Base-by-base conservation (phyloP, 345 rosid genomes). In the Orychophragmus violaceus region DNA sequence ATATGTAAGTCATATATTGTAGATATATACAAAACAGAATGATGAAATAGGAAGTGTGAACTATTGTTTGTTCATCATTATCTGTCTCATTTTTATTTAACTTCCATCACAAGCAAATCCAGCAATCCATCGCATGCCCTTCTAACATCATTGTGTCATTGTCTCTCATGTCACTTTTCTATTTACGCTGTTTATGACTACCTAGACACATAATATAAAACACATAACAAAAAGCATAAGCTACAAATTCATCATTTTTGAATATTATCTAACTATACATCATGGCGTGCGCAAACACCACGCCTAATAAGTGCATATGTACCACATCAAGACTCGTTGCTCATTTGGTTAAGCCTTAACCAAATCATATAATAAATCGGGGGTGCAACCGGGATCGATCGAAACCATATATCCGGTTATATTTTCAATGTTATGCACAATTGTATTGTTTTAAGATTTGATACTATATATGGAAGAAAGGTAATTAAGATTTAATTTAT, bases 241-340 rank as follows among this genome's bases (percentile, higher is more conserved):
- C 42, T 36, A 48, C 59, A 59, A 41, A 59, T 50, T 21, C 24
- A 69, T 69, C 60, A 27, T 28, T 46, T n/a, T 37, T 8, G 52
- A 25, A 33, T 28, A 27, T 36, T 6, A 50, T 41, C 51, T 41
- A 41, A 24, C 25, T 50, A 50, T 50, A 6, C 10, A 13, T 6
- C 50, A 45, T 59, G 59, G 74, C 66, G 36, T 69, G 68, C 68
- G 66, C 59, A 50, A 48, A 59, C 8, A 8, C 4, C 66, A 69
- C 66, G 66, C 60, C 36, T 32, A 3, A 58, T 48, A 48, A 23
- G 73, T 59, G 73, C 41, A 62, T 23, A 6, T 52, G 21, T 41
- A 22, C 33, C 58, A 42, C 32, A 24, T 17, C 49, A 33, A 22
- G 48, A 32, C 37, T 57, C 36, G 16, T 57, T 45, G 29, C 4